These are phyloP conservation scores for Cryptomeria japonica DNA, from an alignment of 75 land plant species.

Conservation along the genomic window DNA sequence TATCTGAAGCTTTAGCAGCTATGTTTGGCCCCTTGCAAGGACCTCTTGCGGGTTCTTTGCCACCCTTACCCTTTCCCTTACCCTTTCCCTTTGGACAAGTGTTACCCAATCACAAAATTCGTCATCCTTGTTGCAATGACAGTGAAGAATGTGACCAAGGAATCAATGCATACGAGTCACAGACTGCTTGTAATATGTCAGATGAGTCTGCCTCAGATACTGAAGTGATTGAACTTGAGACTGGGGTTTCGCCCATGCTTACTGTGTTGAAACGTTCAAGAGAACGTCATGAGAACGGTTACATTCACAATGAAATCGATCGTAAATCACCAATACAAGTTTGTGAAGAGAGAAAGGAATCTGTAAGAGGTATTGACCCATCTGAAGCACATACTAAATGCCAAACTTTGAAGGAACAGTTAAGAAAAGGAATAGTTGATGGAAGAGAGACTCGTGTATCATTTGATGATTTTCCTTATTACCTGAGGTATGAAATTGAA, in stretches of 20 bases:
- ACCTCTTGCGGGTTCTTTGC: not conserved
- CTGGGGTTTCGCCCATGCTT: not conserved
- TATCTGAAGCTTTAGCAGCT: slow-evolving; percentile 22
- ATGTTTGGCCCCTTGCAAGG: slow-evolving; percentile 16
- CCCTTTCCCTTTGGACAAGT: no score
- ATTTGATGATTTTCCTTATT: slow-evolving; percentile 66
- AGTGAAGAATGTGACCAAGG: not conserved
- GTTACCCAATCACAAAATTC: slow-evolving; percentile 9
- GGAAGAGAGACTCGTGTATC: slow-evolving; percentile 45
- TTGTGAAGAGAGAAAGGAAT: not conserved
- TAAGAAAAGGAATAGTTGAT: slow-evolving; percentile 40
- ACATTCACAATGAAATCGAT: not conserved
- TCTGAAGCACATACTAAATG: slow-evolving; percentile 22
- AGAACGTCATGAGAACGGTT: not conserved
- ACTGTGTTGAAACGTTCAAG: not conserved
- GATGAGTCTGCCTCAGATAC: not conserved
- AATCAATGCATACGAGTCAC: not conserved
- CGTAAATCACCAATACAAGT: not conserved
- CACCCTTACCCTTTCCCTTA: slow-evolving; percentile 16
- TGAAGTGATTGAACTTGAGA: not conserved
- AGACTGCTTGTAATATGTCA: slow-evolving; percentile 1
- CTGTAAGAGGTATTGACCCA: not conserved
- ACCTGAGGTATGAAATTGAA: slow-evolving; percentile 43
- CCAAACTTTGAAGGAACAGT: slow-evolving; percentile 48
- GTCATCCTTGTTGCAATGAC: not conserved